Evolutionary conservation across 352 stramenopile genomes (phyloP), one percentile per base, ranked within the genome.

Genomic region (Aphanomyces euteiches): DNA sequence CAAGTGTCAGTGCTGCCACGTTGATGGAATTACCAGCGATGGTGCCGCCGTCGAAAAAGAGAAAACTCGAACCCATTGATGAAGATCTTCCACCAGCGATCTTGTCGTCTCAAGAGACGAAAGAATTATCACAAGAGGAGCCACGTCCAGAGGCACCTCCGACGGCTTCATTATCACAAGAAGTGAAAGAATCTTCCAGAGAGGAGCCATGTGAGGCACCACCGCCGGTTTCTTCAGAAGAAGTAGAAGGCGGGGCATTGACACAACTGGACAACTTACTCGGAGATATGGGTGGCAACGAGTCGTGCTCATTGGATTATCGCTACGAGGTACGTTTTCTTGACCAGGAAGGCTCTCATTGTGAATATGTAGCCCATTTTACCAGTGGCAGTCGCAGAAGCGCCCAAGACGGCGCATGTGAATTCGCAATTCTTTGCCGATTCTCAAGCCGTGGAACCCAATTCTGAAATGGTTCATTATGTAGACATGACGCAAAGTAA

Each of bases 21-120:
- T 61, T 61, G 17, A 13, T n/a, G 10, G 19, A 19, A 37, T 61
- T 45, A 28, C 54, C 54, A 10, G 19, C 54, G 34, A 7, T 41
- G 28, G 21, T 19, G 8, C 17, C 13, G 50, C 50, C 0, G 7
- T 7, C 8, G 2, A 90, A 83, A 59, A 75, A 90, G 13, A 43
- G 83, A 21, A 74, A 79, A 53, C 79, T 79, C 28, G 61, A 79
- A 39, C 73, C 83, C 3, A 68, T 88, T 8, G 78, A 81, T 34
- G 21, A 53, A 28, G 50, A 8, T 17, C 28, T 66, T 7, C 19
- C 69, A 58, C 50, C 50, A 58, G 37, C 1, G 50, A 34, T 38
- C 7, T 8, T 19, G 8, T 58, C n/a, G 8, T 34, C 13, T 19
- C 50, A 58, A 58, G 50, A 58, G n/a, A 28, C 28, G 28, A 28